Percentiles rank a stretch among this genome's conserved stretches.
These are phyloP conservation scores for Waltergamsia citrina DNA, from an alignment of 2,329 filamentous ascomycete species.

Conservation along the genomic window DNA sequence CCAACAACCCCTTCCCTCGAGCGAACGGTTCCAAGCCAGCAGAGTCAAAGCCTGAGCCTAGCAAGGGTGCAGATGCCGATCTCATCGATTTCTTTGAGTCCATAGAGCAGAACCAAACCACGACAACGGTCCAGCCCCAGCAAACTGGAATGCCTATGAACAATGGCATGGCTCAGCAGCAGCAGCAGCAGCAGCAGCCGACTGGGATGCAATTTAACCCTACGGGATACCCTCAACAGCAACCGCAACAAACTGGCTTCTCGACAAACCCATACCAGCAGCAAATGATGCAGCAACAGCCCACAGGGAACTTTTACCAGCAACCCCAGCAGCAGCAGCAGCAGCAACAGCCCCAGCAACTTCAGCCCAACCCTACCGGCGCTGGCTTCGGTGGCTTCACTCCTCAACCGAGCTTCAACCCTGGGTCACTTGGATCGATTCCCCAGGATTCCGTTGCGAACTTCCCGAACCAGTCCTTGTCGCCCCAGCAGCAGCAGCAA, in stretches of 20 bases:
- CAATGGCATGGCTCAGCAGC: conserved; percentile 23
- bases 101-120: conserved; percentile 78
- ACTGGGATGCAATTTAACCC: conserved; percentile 15
- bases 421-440: conserved; percentile 42
- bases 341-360: conserved; percentile 15
- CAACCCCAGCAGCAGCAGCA: conserved; percentile 28
- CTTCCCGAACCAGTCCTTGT: conserved; percentile 38
- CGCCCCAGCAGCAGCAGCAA: conserved; percentile 38
- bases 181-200: conserved; percentile 27
- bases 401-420: conserved; percentile 50
- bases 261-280: conserved; percentile 1
- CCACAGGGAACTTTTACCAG: conserved; percentile 14
- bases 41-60: conserved; percentile 33
- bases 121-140: conserved; percentile 26
- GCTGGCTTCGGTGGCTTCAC: conserved; percentile 79
- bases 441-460: conserved; percentile 45
- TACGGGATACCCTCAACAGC: conserved; percentile 16
- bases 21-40: conserved; percentile 16
- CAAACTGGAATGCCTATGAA: conserved; percentile 14
- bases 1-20: conserved; percentile 32
- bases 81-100: conserved; percentile 93
- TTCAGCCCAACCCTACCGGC: conserved; percentile 49
- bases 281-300: conserved; percentile 6
- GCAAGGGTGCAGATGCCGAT: conserved; percentile 62
- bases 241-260: conserved; percentile 17